Conservation (phyloP, 139 green algal genomes). For the Edaphochlamys debaryana region DNA sequence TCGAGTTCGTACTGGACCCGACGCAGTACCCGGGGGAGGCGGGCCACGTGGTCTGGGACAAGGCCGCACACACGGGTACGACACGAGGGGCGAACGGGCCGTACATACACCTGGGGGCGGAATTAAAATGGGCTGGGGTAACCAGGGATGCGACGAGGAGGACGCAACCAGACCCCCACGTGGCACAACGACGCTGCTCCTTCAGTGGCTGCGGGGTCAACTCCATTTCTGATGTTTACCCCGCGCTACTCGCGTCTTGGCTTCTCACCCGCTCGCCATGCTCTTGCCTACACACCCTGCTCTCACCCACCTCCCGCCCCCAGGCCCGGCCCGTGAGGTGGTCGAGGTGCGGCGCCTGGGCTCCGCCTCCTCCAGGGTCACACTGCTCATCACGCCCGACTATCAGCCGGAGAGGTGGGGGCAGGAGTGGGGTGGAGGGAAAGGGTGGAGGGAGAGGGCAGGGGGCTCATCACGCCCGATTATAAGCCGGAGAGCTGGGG, state of each 20-base stretch:
- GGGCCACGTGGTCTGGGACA: constrained; percentile 21
- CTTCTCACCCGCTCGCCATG: too few species aligned
- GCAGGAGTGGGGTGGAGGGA: not conserved
- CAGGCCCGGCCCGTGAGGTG: constrained; percentile 6
- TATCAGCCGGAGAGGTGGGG: constrained; percentile 35
- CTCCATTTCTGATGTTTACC: too few species aligned
- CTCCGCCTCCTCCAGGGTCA: constrained; percentile 1
- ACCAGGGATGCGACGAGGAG: too few species aligned
- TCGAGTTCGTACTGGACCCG: constrained; percentile 26
- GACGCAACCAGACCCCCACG: too few species aligned
- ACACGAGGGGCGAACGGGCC: not conserved
- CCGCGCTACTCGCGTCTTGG: too few species aligned
- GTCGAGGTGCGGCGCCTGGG: constrained; percentile 35
- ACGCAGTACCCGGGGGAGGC: constrained; percentile 3
- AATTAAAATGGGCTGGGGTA: too few species aligned
- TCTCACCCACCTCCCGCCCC: not conserved
- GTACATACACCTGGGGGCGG: not conserved
- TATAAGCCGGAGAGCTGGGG: too few species aligned
- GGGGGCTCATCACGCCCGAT: too few species aligned
- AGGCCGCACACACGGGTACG: constrained; percentile 30
- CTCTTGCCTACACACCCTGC: too few species aligned
- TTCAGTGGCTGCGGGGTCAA: not conserved
- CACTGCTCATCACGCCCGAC: constrained; percentile 5
- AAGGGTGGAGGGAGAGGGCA: too few species aligned
- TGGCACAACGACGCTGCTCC: too few species aligned